Evolutionary conservation across 108 stramenopile species (phyloP).

Genomic region (Parietichytrium sp.): DNA sequence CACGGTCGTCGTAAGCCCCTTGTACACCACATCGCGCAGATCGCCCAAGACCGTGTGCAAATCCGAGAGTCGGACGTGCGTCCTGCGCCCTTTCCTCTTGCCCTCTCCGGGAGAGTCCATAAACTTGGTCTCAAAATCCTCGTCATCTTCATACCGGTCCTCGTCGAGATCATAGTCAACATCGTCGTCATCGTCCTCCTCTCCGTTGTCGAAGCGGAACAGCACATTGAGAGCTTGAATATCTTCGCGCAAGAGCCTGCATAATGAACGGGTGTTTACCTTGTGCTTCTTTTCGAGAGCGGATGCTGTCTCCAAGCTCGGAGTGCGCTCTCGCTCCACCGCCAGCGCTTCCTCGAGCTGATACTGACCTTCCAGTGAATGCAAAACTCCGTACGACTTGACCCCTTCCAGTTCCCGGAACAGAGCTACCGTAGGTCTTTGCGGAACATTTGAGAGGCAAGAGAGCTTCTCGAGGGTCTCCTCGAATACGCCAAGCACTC

Average conservation of each 20-base stretch:
- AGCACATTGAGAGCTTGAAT: neutral
- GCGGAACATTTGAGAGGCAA: neutral
- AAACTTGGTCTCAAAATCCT: no score
- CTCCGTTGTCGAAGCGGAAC: no score
- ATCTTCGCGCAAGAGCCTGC: neutral
- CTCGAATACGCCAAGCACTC: constrained; percentile 1
- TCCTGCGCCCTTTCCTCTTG: neutral
- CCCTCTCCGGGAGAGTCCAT: neutral
- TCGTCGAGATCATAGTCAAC: neutral
- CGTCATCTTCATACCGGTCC: neutral
- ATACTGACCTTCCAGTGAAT: neutral
- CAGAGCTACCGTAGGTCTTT: neutral
- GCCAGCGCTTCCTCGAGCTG: constrained; percentile 30
- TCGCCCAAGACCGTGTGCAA: neutral
- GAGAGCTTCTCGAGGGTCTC: neutral
- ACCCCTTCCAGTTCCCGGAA: neutral
- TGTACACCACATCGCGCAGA: neutral
- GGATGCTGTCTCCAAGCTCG: neutral
- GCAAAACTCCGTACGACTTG: neutral
- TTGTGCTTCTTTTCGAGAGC: neutral
- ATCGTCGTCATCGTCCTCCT: no score
- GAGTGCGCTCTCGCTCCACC: neutral
- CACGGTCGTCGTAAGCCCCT: neutral
- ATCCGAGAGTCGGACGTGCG: neutral
- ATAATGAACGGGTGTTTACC: neutral